Conservation (phyloP, 345 rosid genomes). For the Salix dunnii region DNA sequence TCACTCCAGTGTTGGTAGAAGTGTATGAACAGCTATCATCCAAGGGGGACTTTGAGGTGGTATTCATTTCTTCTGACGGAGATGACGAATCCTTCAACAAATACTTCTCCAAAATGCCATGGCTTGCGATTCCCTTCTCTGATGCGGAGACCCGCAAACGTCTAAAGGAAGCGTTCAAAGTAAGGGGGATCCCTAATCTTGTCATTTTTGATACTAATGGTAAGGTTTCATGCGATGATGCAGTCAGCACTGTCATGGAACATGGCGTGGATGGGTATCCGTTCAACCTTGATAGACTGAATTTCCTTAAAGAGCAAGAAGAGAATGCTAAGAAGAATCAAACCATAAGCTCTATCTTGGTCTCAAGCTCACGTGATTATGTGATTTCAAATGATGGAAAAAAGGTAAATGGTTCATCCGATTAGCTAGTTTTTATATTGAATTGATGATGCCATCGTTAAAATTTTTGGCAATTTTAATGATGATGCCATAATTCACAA, state of each 20-base stretch:
- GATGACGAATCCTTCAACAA: conserved; percentile 31
- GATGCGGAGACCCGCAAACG: conserved; percentile 11
- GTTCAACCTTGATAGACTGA: conserved; percentile 14
- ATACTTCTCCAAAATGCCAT: conserved; percentile 38
- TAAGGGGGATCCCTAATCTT: conserved; percentile 25
- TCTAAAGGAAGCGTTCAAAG: conserved; percentile 35
- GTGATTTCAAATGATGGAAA: conserved; percentile 29
- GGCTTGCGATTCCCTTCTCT: conserved; percentile 40
- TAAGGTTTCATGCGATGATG: conserved; percentile 15
- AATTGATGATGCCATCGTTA: background rate
- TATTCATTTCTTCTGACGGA: conserved; percentile 33
- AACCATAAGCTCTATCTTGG: conserved; percentile 24
- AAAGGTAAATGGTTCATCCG: conserved; percentile 13
- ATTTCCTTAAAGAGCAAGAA: conserved; percentile 19
- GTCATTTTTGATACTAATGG: conserved; percentile 24
- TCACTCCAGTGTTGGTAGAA: conserved; percentile 14
- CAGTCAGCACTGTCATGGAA: conserved; percentile 15
- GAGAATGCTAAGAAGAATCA: conserved; percentile 36
- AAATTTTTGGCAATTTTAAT: too few relatives aligned
- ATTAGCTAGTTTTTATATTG: background rate
- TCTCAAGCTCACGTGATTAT: conserved; percentile 24
- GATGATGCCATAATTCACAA: background rate
- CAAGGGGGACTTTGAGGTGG: conserved; percentile 24
- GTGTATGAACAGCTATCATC: conserved; percentile 16
- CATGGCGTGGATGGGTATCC: conserved; percentile 39